phyloP scores from a whole-genome alignment of 2,329 filamentous ascomycete genomes.

The Lachnellula suecica region DNA sequence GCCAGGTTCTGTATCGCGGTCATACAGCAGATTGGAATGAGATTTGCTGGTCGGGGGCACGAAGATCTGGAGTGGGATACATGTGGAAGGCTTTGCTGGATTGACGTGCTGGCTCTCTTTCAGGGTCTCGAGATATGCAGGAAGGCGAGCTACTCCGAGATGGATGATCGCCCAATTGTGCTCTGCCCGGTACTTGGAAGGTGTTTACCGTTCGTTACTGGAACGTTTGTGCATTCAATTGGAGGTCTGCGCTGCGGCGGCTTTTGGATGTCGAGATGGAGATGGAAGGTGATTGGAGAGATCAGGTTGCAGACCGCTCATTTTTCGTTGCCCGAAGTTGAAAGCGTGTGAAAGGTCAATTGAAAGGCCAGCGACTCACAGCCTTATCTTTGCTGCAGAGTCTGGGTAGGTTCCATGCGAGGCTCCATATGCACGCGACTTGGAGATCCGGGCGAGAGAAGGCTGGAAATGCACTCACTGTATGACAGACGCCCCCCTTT shows the following conservation, averaged over 20 bases:
- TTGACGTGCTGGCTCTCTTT: neutral
- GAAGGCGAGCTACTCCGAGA: conserved; percentile 11
- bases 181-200: neutral
- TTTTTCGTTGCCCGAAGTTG: too few relatives aligned
- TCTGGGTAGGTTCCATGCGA: too few relatives aligned
- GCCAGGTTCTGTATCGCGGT: conserved; percentile 2
- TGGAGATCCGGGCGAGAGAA: neutral
- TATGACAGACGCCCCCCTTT: neutral
- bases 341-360: too few relatives aligned
- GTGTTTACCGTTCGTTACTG: neutral
- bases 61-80: conserved; percentile 16
- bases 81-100: conserved; percentile 7
- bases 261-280: too few relatives aligned
- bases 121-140: conserved; percentile 15
- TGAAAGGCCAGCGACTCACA: too few relatives aligned
- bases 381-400: too few relatives aligned
- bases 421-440: too few relatives aligned
- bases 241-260: too few relatives aligned
- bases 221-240: neutral
- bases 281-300: too few relatives aligned
- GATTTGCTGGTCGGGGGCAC: conserved; percentile 16
- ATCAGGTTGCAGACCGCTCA: too few relatives aligned
- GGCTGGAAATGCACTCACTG: neutral
- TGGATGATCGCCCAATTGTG: neutral
- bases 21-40: conserved; percentile 8